Evolutionary conservation across 371 early-diverging fungal genomes (phyloP).

Genomic region (Lichtheimia corymbifera): DNA sequence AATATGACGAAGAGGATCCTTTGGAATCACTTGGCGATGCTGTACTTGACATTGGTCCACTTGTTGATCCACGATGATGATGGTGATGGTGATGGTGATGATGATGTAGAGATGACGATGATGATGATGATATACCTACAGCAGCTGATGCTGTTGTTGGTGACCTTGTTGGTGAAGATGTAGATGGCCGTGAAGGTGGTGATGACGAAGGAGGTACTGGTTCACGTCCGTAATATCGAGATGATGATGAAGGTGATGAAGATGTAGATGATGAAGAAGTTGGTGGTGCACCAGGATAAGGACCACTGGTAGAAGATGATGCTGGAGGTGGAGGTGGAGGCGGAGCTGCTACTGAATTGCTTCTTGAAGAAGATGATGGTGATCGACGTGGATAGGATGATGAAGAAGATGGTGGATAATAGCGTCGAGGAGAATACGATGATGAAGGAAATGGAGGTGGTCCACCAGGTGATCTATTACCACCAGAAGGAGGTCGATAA

Average conservation of each 20-base stretch:
- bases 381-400: constrained; percentile 8
- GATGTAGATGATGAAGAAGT: neutral
- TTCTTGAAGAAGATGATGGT: neutral
- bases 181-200: neutral
- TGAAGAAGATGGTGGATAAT: constrained; percentile 18
- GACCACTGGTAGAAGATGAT: neutral
- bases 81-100: neutral
- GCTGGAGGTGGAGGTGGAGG: constrained; percentile 5
- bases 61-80: no score
- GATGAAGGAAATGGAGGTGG: constrained; percentile 10
- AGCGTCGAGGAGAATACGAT: constrained; percentile 16
- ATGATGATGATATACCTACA: neutral
- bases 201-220: constrained; percentile 9
- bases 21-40: neutral
- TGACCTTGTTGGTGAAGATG: constrained; percentile 1
- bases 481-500: constrained; percentile 8
- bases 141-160: neutral
- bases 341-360: neutral
- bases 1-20: neutral
- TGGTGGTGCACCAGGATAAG: neutral
- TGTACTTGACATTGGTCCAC: neutral
- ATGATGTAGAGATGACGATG: constrained; percentile 5
- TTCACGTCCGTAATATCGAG: constrained; percentile 2
- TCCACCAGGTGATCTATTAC: constrained; percentile 8
- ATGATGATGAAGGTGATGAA: neutral